A percentile compares a stretch with the other conserved stretches of the same genome.
phyloP scores from a whole-genome alignment of 164 flowering plant species.

The Brasenia schreberi region DNA sequence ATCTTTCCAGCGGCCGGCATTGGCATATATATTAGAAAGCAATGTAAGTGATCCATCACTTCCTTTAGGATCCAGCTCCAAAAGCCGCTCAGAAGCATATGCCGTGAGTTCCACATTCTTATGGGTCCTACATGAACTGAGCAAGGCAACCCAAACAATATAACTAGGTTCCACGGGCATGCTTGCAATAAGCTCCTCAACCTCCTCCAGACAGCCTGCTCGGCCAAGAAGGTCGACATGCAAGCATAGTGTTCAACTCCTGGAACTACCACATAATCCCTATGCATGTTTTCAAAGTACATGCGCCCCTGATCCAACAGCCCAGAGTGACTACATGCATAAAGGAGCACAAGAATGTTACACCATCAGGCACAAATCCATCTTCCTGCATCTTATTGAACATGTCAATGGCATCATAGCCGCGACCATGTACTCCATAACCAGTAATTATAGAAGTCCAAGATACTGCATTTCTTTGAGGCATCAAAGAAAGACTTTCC shows the following conservation, averaged over 20 bases:
- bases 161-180: slow-evolving; percentile 69
- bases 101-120: slow-evolving; percentile 62
- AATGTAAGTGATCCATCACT: slow-evolving; percentile 62
- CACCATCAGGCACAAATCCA: slow-evolving; percentile 44
- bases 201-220: slow-evolving; percentile 62
- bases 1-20: slow-evolving; percentile 75
- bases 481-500: slow-evolving; percentile 46
- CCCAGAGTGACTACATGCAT: slow-evolving; percentile 86
- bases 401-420: slow-evolving; percentile 47
- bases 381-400: slow-evolving; percentile 42
- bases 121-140: slow-evolving; percentile 61
- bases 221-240: slow-evolving; percentile 73
- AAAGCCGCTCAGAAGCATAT: slow-evolving; percentile 33
- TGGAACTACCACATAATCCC: slow-evolving; percentile 39
- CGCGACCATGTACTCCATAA: slow-evolving; percentile 67
- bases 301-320: slow-evolving; percentile 43
- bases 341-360: slow-evolving; percentile 63
- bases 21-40: slow-evolving; percentile 76
- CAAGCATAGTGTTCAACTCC: slow-evolving; percentile 67
- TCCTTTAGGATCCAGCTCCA: slow-evolving; percentile 29
- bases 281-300: slow-evolving; percentile 41
- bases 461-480: slow-evolving; percentile 42
- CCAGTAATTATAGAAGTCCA: slow-evolving; percentile 81
- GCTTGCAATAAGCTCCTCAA: slow-evolving; percentile 33
- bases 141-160: slow-evolving; percentile 64